Evolutionary conservation across 2,329 filamentous ascomycete species (phyloP).

Genomic region (Colletotrichum higginsianum): DNA sequence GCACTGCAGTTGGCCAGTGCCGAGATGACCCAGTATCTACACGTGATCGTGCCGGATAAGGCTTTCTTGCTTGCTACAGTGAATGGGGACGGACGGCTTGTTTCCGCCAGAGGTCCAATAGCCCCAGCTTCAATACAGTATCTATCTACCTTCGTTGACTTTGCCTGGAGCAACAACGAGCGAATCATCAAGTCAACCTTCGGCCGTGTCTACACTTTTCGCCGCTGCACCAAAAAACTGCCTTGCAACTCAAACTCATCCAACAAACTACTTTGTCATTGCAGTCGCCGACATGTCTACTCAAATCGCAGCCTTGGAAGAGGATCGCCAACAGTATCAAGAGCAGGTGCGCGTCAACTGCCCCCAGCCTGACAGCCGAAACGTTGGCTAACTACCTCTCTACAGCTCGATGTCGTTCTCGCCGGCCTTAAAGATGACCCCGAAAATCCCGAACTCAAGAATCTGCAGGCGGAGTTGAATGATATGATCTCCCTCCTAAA

Average conservation of each 20-base stretch:
- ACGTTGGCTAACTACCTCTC: slow-evolving; percentile 41
- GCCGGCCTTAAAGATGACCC: slow-evolving; percentile 85
- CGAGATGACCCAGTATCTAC: slow-evolving; percentile 9
- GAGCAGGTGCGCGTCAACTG: slow-evolving; percentile 64
- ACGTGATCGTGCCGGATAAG: slow-evolving; percentile 34
- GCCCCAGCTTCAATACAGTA: neutral
- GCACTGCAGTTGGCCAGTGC: neutral
- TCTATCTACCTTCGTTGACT: neutral
- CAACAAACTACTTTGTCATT: neutral
- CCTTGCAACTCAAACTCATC: neutral
- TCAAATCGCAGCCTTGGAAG: slow-evolving; percentile 62
- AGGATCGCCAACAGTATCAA: slow-evolving; percentile 68
- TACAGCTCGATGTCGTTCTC: slow-evolving; percentile 82
- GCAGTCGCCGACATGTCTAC: slow-evolving; percentile 39
- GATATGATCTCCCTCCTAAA: slow-evolving; percentile 85
- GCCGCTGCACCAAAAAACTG: neutral
- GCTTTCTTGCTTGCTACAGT: slow-evolving; percentile 3
- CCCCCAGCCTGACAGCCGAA: neutral
- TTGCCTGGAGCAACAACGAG: neutral
- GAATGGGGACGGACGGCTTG: slow-evolving; percentile 2
- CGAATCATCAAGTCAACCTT: neutral
- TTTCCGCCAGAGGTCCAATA: slow-evolving; percentile 2
- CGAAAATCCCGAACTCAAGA: slow-evolving; percentile 82
- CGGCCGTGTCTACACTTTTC: neutral
- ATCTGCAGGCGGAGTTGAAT: slow-evolving; percentile 85